Base-by-base conservation (phyloP, 345 rosid genomes). In the Populus nigra region DNA sequence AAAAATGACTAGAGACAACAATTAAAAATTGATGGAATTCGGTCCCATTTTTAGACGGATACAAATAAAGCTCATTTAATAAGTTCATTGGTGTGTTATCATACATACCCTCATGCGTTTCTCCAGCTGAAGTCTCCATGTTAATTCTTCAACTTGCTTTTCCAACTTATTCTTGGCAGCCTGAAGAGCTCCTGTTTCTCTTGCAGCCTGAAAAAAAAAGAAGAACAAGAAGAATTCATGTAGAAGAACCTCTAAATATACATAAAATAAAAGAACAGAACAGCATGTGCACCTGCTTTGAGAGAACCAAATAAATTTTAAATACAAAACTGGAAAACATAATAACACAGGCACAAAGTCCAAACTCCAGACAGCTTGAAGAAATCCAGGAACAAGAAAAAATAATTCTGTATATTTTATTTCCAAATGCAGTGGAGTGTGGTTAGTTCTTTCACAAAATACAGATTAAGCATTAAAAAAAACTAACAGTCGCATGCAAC, bases 131-230 rank as follows among this genome's bases (percentile, higher is more conserved):
- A 94, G 84, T 86, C 97, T 88, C 99, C 98, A 96, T 73, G 99
- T 96, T 78, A 96, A 85, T 76, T 96, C 99, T 81, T 96, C 99
- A 82, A 96, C 99, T 86, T 96, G 97, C 88, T 94, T 96, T 87
- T 96, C 98, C 84, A 94, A 86, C 85, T 93, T 92, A 85, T 93
- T 96, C 79, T 96, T 96, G 73, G 99, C 99, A 75, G 95, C 99
- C 85, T 96, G 98, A 78, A 96, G 94, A 81, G 99, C 99, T 82
- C 99, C 99, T 36, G 99, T 96, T 89, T 96, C 97, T 84, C 89
- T 90, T 27, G 99, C 99, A 82, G 99, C 98, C 99, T 94, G 86
- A 63, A 33, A 33, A 33, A 33, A 33, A 33, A 33, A 62, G 71
- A 45, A 83, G 36, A 33, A 33, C 5, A 33, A 4, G 36, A 75